Percentiles rank a stretch among this genome's conserved stretches.
These are phyloP conservation scores for Huiozyma naganishii DNA, from an alignment of 805 yeast genomes.

Conservation along the genomic window DNA sequence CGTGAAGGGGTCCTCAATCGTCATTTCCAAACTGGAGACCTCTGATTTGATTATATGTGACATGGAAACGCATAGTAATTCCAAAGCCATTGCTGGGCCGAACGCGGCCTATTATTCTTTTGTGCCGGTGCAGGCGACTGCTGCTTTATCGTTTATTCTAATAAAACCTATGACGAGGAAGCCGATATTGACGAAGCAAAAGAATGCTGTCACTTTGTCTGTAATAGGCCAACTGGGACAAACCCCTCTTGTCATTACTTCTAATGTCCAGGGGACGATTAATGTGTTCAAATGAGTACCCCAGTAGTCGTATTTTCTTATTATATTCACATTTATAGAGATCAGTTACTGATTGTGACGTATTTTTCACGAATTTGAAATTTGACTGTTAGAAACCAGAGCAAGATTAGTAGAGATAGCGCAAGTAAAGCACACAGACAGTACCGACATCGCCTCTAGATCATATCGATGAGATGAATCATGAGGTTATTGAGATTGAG, in stretches of 20 bases:
- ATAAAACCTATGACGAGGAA: constrained; percentile 1
- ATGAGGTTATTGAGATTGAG: too few species aligned
- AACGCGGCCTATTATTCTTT: constrained; percentile 3
- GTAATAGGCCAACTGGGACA: not conserved
- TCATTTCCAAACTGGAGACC: constrained; percentile 10
- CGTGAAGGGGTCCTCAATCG: constrained; percentile 8
- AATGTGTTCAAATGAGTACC: constrained; percentile 1
- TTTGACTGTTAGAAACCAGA: too few species aligned
- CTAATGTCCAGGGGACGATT: not conserved
- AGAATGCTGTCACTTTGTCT: not conserved
- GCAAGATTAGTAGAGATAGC: too few species aligned
- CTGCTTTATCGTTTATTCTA: constrained; percentile 11
- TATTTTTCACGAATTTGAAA: too few species aligned
- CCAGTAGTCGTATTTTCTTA: too few species aligned
- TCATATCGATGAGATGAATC: too few species aligned
- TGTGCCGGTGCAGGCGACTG: constrained; percentile 11
- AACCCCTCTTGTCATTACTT: not conserved
- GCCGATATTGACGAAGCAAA: not conserved
- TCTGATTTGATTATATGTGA: constrained; percentile 14
- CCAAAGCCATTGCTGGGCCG: constrained; percentile 7
- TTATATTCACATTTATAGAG: too few species aligned
- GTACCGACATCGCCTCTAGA: too few species aligned
- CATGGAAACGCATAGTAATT: constrained; percentile 6
- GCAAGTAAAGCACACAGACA: too few species aligned
- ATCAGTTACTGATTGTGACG: too few species aligned